Evolutionary conservation across 441 rosid species (phyloP), one percentile per base, ranked within the genome.

Genomic region (Geranium incanum): DNA sequence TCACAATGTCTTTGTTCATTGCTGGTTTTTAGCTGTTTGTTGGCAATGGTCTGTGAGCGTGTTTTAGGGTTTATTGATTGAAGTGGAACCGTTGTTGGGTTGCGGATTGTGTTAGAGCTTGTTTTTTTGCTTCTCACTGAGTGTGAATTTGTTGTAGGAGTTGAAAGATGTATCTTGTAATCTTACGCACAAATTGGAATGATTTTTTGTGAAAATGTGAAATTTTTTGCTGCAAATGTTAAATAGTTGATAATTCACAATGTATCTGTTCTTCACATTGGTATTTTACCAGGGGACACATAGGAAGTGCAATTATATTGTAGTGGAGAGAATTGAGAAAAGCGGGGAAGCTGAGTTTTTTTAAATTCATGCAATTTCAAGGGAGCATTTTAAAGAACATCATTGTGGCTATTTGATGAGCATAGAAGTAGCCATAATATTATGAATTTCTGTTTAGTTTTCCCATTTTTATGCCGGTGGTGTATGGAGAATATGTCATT

Each of bases 281-380:
- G 59, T 52, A n/a, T 52, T 52, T 52, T 52, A 52, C 55, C 9
- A 11, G 15, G 55, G 55, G 59, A 52, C 59, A 52, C 59, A n/a
- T 52, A 13, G 13, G 59, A 52, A 52, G 18, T 52, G 59, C 18
- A 52, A 9, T 48, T 48, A 48, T 48, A 15, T 48, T 9, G n/a
- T 4, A 48, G n/a, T 12, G 55, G 55, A 11, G 55, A 12, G 16
- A 48, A 48, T 48, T 48, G 55, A 48, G n/a, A 48, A 48, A 48
- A 48, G n/a, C 5, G 59, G 6, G 19, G 6, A 52, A 48, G n/a
- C 55, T 11, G n/a, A 48, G 9, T 48, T 48, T 48, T 48, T 48
- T 1, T 4, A 7, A 39, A 4, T 4, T 39, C 8, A 39, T 6
- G 50, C 55, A 11, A 48, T 11, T 48, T 48, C 9, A 1, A 11